Evolutionary conservation across 1,284 basidiomycete genomes (phyloP), one percentile per base, ranked within the genome.

Genomic region (Cutaneotrichosporon dermatis): DNA sequence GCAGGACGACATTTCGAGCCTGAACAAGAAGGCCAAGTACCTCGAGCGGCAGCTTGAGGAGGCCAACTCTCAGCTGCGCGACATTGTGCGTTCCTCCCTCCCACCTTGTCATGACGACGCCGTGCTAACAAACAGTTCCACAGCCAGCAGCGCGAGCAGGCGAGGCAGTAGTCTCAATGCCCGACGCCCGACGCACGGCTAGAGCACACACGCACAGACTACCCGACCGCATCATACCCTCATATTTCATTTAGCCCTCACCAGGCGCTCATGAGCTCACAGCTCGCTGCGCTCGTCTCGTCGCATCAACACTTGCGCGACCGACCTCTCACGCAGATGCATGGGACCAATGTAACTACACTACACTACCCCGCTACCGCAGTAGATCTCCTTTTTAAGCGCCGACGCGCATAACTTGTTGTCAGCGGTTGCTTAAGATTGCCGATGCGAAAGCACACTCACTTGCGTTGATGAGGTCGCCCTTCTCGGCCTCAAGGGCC

Each of bases 401-500:
- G 58, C 61, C 63, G 54, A 69, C 62, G 57, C 67, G 67, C 67
- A 69, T 69, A 59, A 69, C 67, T 69, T 42, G 25, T 6, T 6
- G 54, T 54, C 41, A 51, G 25, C 25, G 25, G 25, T 25, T 25
- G 25, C 25, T 25, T 25, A 25, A 25, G 25, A 25, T 25, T 25
- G 25, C 25, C 25, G 25, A 25, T 25, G 25, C 25, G 25, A 25
- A 25, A 25, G 25, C 25, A 25, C 25, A 25, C 91, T 79, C 77
- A 94, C 92, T 93, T 61, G 91, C 91, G 77, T 92, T 92, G 82
- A 95, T 93, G 74, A 95, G 78, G 80, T 96, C 93, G 51, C 92
- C 92, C 59, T 88, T 87, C 69, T 86, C 89, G 69, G 91, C 89
- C 81, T 90, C 92, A 76, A 96, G 80, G 88, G 86, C 92, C 66